phyloP scores from a whole-genome alignment of 805 yeast species.

The Pichia cabralensis region DNA sequence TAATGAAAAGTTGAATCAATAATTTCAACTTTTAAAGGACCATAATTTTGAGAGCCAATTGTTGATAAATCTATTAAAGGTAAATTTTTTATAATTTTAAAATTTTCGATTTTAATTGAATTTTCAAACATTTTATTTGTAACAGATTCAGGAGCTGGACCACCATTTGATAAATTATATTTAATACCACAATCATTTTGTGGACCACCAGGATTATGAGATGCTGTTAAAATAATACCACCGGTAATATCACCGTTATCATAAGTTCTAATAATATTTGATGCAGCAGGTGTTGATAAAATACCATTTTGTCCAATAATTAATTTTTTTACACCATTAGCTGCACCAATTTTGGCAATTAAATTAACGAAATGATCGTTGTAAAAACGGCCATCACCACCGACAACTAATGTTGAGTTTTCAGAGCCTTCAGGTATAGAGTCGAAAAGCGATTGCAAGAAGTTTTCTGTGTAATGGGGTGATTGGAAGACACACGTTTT shows the following conservation, averaged over 20 bases:
- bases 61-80: slow-evolving; percentile 54
- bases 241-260: slow-evolving; percentile 53
- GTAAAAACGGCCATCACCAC: slow-evolving; percentile 96
- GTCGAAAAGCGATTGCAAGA: slow-evolving; percentile 74
- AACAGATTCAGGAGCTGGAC: slow-evolving; percentile 95
- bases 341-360: slow-evolving; percentile 79
- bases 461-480: slow-evolving; percentile 83
- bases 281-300: slow-evolving; percentile 92
- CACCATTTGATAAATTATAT: slow-evolving; percentile 91
- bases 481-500: slow-evolving; percentile 74
- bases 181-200: slow-evolving; percentile 87
- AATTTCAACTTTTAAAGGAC: slow-evolving; percentile 64
- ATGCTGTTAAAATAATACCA: slow-evolving; percentile 91
- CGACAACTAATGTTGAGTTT: slow-evolving; percentile 73
- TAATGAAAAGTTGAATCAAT: slow-evolving; percentile 77
- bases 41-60: slow-evolving; percentile 43
- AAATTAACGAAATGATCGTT: slow-evolving; percentile 72
- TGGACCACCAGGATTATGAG: slow-evolving; percentile 98
- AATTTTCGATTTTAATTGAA: slow-evolving; percentile 47
- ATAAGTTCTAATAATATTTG: slow-evolving; percentile 76
- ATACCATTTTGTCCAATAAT: slow-evolving; percentile 84
- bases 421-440: slow-evolving; percentile 85
- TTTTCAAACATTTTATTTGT: slow-evolving; percentile 77
- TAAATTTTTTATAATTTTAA: slow-evolving; percentile 48
- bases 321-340: slow-evolving; percentile 78